phyloP scores from a whole-genome alignment of 2,329 filamentous ascomycete species.

The Hypoxylon sp. region DNA sequence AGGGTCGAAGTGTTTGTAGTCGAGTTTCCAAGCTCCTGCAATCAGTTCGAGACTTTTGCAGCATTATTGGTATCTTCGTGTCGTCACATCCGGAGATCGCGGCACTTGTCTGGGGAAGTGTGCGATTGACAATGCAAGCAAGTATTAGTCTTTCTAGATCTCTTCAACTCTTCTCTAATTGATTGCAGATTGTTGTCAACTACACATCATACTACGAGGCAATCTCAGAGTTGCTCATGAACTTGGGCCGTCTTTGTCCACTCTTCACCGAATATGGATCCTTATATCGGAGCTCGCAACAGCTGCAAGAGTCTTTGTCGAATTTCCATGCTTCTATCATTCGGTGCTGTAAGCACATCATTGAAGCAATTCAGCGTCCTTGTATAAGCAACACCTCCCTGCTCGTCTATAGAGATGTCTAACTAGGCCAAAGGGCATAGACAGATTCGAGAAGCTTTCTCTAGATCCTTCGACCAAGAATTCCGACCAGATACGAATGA shows the following conservation, averaged over 20 bases:
- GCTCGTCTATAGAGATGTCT: background rate
- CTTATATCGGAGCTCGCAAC: conserved; percentile 46
- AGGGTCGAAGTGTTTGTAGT: conserved; percentile 41
- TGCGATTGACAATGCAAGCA: conserved; percentile 52
- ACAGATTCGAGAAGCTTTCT: conserved; percentile 33
- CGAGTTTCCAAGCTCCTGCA: conserved; percentile 45
- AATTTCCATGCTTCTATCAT: conserved; percentile 49
- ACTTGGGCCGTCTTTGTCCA: conserved; percentile 47
- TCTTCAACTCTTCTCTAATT: background rate
- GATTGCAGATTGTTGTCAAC: conserved; percentile 45
- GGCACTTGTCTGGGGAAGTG: conserved; percentile 53
- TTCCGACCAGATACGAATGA: conserved; percentile 39
- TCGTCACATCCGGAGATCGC: conserved; percentile 49
- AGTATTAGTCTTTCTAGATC: conserved; percentile 7
- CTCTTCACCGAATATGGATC: conserved; percentile 48
- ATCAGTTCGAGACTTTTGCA: conserved; percentile 49
- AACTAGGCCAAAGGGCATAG: conserved; percentile 31
- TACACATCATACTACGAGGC: conserved; percentile 51
- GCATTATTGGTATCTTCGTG: conserved; percentile 49
- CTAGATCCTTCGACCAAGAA: conserved; percentile 43
- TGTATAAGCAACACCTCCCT: conserved; percentile 32
- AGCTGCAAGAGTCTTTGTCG: conserved; percentile 47
- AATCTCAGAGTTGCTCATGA: conserved; percentile 48
- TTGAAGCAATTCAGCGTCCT: conserved; percentile 41
- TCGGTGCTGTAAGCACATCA: conserved; percentile 46